Base-by-base conservation (phyloP, 495 filamentous ascomycete genomes). In the Aspergillus ostianus region DNA sequence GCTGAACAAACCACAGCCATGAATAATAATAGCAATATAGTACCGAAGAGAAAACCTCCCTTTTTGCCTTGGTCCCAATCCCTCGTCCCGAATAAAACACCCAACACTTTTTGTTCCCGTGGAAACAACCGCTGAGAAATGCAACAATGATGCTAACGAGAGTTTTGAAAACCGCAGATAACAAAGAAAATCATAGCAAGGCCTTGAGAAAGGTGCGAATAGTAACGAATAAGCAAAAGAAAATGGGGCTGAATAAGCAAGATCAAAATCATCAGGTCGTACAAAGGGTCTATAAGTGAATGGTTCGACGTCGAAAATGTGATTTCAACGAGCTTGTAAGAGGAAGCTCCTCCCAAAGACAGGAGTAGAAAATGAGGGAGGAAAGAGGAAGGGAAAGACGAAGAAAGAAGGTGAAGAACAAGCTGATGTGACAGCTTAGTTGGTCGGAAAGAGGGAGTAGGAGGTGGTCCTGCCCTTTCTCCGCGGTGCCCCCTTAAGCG, bases 361-460 rank as follows among this genome's bases (percentile, higher is more conserved):
- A 32, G 29, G 10, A 32, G 8, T 51, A 56, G 15, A 26, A 26
- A 26, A 26, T 26, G 23, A 55, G 41, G 18, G 8, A 15, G 19
- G 29, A 10, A 41, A 45, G 15, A 51, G 44, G 49, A 44, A 60
- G 49, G 50, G 23, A 60, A 68, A 55, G 47, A 51, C 55, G 32
- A 51, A 29, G 12, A 20, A 41, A 53, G 26, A 49, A 27, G 56
- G 19, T 2, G 58, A 59, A 44, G 18, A 26, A 36, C 19, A 23
- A 21, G n/a, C 13, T 47, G 12, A 17, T 12, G 47, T n/a, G 18
- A 21, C 44, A 53, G 26, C 53, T 50, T 17, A 51, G 53, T 60
- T 60, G 12, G 64, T 44, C 47, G 77, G 77, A 57, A 80, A 80
- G 57, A 80, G 74, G 48, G 77, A 80, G 62, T 80, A 80, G 19